These are phyloP conservation scores for Wickerhamiella brachini DNA, from an alignment of 805 yeast genomes.

Conservation along the genomic window DNA sequence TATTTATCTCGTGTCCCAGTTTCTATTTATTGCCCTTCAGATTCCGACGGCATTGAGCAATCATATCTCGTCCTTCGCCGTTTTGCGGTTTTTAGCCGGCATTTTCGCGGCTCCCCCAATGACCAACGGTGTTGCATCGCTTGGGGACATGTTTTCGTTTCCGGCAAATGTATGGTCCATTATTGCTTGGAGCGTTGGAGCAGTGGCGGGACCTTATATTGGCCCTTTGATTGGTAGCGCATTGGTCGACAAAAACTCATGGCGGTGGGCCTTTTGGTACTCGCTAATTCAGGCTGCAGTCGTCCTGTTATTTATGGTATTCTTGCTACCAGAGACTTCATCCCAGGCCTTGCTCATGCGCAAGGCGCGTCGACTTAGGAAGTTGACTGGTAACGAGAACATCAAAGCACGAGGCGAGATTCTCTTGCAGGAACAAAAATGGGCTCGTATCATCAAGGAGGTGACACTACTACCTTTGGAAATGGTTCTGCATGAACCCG, in stretches of 20 bases:
- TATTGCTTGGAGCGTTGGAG: conserved; percentile 40
- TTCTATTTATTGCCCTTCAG: conserved; percentile 37
- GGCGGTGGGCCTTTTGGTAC: conserved; percentile 47
- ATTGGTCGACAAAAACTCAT: conserved; percentile 31
- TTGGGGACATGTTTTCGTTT: conserved; percentile 35
- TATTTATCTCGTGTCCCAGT: conserved; percentile 33
- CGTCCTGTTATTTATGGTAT: conserved; percentile 25
- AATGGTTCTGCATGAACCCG: conserved; percentile 41
- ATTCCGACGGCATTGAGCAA: conserved; percentile 40
- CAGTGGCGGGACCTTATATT: conserved; percentile 39
- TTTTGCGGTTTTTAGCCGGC: conserved; percentile 41
- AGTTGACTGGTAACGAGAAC: conserved; percentile 24
- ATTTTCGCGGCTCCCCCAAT: conserved; percentile 42
- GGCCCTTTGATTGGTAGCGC: conserved; percentile 48
- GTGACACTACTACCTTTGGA: conserved; percentile 28
- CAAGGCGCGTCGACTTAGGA: conserved; percentile 36
- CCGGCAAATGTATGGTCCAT: conserved; percentile 35
- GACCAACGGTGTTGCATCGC: conserved; percentile 45
- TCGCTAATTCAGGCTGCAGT: conserved; percentile 29
- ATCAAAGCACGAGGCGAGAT: conserved; percentile 13
- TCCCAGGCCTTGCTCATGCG: conserved; percentile 32
- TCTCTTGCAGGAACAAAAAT: neutral
- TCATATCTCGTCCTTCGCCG: conserved; percentile 37
- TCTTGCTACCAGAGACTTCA: conserved; percentile 38
- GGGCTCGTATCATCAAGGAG: conserved; percentile 7